Conservation (phyloP, 2,329 filamentous ascomycete species). For the Aspergillus latus region DNA sequence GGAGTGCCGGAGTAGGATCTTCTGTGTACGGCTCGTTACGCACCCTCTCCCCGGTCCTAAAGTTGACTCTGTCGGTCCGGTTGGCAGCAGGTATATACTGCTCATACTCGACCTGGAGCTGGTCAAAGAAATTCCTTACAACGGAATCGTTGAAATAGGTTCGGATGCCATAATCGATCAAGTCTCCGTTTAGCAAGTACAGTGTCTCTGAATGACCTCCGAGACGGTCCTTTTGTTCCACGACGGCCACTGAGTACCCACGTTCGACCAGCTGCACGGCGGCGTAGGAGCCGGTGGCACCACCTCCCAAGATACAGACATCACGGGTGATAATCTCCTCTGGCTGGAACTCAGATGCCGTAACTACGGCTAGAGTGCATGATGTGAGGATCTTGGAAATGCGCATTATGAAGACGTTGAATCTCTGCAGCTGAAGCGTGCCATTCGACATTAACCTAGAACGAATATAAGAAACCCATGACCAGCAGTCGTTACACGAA, state of each 20-base stretch:
- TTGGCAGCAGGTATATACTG: slow-evolving; percentile 14
- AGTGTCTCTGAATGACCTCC: slow-evolving; percentile 38
- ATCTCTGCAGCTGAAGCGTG: no score
- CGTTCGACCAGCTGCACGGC: slow-evolving; percentile 33
- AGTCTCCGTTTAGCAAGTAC: slow-evolving; percentile 28
- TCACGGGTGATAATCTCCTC: slow-evolving; percentile 22
- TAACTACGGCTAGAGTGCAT: not conserved
- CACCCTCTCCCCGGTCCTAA: slow-evolving; percentile 21
- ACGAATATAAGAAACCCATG: no score
- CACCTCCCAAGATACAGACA: slow-evolving; percentile 39
- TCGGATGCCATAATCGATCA: slow-evolving; percentile 35
- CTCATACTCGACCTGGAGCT: slow-evolving; percentile 26
- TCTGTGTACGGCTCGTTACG: not conserved
- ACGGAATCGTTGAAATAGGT: slow-evolving; percentile 34
- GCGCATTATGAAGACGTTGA: not conserved
- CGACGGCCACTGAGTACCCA: slow-evolving; percentile 32
- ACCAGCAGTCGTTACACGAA: no score
- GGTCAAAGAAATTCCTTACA: slow-evolving; percentile 29
- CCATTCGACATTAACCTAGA: no score
- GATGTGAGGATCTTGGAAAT: not conserved
- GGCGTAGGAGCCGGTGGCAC: slow-evolving; percentile 35
- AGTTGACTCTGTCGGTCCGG: slow-evolving; percentile 30
- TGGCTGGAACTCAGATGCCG: not conserved
- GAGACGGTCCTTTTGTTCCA: slow-evolving; percentile 25
- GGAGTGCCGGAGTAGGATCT: not conserved